Evolutionary conservation across 768 basidiomycete species (phyloP).

Genomic region (Wakefieldia striispora): DNA sequence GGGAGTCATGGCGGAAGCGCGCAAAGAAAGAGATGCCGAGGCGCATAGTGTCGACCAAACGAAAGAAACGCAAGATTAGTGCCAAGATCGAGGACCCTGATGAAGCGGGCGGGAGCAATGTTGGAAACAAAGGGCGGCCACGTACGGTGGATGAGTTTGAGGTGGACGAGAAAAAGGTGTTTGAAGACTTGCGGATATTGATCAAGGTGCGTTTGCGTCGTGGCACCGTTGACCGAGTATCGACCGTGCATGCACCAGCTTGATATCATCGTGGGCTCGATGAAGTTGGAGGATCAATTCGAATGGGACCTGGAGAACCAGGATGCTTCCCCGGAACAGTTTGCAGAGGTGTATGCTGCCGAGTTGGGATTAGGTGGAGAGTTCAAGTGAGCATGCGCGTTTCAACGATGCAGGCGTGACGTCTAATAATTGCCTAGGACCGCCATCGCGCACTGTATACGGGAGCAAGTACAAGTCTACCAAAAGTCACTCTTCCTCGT

Average conservation of each 20-base stretch:
- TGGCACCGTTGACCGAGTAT: not conserved
- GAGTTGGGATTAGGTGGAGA: slow-evolving; percentile 91
- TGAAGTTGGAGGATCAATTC: slow-evolving; percentile 94
- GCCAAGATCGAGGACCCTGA: slow-evolving; percentile 26
- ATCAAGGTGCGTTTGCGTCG: slow-evolving; percentile 66
- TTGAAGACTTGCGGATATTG: slow-evolving; percentile 88
- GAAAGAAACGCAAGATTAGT: slow-evolving; percentile 43
- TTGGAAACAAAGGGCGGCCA: slow-evolving; percentile 39
- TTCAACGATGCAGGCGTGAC: not conserved
- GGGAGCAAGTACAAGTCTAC: slow-evolving; percentile 91
- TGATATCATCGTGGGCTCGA: slow-evolving; percentile 90
- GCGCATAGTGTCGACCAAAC: slow-evolving; percentile 30
- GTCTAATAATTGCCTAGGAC: slow-evolving; percentile 55
- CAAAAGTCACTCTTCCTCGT: slow-evolving; percentile 90
- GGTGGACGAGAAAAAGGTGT: slow-evolving; percentile 59
- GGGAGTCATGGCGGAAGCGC: slow-evolving; percentile 69
- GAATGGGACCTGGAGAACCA: slow-evolving; percentile 93
- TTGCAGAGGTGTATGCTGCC: slow-evolving; percentile 80
- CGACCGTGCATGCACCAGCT: slow-evolving; percentile 49
- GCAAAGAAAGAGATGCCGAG: slow-evolving; percentile 31
- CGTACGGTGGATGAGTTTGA: slow-evolving; percentile 61
- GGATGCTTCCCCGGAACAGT: slow-evolving; percentile 84
- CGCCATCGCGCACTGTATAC: slow-evolving; percentile 91
- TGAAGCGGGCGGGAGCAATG: slow-evolving; percentile 25
- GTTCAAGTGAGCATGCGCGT: slow-evolving; percentile 64